Evolutionary conservation across 2,329 filamentous ascomycete species (phyloP).

Genomic region (Aspergillus luchuensis): DNA sequence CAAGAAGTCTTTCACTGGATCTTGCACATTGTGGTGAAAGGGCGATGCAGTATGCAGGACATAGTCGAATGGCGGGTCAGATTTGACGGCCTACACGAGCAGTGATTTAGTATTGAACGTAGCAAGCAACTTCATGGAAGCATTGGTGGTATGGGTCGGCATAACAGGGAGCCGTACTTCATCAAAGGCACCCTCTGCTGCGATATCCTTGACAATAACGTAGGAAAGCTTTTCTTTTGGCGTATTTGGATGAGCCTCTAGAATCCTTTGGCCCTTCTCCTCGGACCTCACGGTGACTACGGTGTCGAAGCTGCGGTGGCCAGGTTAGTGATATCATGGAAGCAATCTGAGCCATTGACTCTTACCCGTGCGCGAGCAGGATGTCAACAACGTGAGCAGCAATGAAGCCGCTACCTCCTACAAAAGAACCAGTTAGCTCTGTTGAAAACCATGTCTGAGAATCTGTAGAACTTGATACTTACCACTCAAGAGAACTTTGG

Average conservation of each 20-base stretch:
- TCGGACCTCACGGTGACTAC: constrained; percentile 65
- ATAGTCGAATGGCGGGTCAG: constrained; percentile 67
- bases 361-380: constrained; percentile 55
- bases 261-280: constrained; percentile 63
- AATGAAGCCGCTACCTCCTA: constrained; percentile 65
- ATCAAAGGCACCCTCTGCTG: constrained; percentile 69
- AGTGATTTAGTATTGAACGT: constrained; percentile 3
- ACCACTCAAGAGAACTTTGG: constrained; percentile 45
- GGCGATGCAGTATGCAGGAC: constrained; percentile 76
- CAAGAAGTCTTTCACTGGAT: constrained; percentile 65
- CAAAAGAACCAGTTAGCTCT: constrained; percentile 17
- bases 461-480: constrained; percentile 11
- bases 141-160: not conserved
- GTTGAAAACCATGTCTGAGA: not conserved
- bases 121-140: not conserved
- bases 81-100: constrained; percentile 53
- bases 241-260: constrained; percentile 53
- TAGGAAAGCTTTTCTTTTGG: constrained; percentile 63
- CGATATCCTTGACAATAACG: constrained; percentile 72
- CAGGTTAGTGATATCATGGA: constrained; percentile 8
- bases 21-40: constrained; percentile 71
- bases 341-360: not conserved
- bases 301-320: constrained; percentile 54
- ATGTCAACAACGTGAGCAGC: constrained; percentile 65
- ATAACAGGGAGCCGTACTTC: constrained; percentile 39